These are phyloP conservation scores for Gentiana macrophylla DNA, from an alignment of 257 asterid species.

Conservation along the genomic window DNA sequence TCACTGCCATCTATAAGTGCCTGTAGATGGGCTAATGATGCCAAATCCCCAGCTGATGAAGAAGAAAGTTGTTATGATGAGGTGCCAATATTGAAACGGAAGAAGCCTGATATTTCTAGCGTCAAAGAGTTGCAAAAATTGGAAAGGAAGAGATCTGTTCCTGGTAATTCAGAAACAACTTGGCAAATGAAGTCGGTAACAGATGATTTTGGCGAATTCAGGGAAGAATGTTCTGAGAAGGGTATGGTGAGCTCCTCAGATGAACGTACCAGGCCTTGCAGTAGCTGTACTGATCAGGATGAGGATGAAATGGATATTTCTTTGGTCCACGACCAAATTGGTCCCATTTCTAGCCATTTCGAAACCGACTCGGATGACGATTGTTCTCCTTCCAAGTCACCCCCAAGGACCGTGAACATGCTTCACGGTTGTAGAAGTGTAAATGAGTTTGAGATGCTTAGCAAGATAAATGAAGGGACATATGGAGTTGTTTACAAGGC, in stretches of 20 bases:
- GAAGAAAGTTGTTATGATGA: conserved; percentile 56
- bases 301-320: conserved; percentile 39
- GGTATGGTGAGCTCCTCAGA: conserved; percentile 41
- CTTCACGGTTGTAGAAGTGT: conserved; percentile 89
- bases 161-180: conserved; percentile 35
- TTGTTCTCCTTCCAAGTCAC: conserved; percentile 27
- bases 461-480: conserved; percentile 87
- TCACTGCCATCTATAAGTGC: conserved; percentile 42
- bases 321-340: conserved; percentile 24
- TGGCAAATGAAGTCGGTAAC: conserved; percentile 33
- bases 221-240: conserved; percentile 41
- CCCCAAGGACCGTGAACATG: conserved; percentile 65
- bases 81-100: conserved; percentile 12
- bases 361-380: conserved; percentile 49
- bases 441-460: conserved; percentile 70
- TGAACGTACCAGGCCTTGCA: conserved; percentile 49
- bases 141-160: conserved; percentile 29
- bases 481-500: conserved; percentile 87
- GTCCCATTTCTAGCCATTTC: conserved; percentile 31
- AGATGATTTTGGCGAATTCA: conserved; percentile 48
- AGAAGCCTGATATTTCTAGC: too few relatives aligned
- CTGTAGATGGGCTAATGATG: conserved; percentile 82
- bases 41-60: conserved; percentile 62
- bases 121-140: too few relatives aligned
- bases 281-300: conserved; percentile 47